Evolutionary conservation across 345 rosid genomes (phyloP), one percentile per base, ranked within the genome.

Genomic region (Dipteronia dyeriana): DNA sequence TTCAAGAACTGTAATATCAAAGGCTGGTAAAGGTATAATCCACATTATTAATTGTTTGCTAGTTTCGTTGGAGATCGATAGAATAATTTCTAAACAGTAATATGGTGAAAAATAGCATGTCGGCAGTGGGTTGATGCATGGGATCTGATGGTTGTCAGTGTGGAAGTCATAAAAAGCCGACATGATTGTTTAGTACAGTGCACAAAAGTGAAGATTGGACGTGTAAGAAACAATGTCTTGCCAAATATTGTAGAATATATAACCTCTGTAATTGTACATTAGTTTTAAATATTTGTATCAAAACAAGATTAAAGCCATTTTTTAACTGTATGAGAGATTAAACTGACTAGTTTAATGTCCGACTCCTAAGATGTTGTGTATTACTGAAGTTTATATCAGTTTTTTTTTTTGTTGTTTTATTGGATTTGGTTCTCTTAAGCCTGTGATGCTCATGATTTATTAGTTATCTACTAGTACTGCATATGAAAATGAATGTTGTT

Each of bases 1-100:
- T 81, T 97, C 99, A 11, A 88, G 99, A 71, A 89, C 99, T 39
- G 89, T 97, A 70, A 85, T 94, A 84, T 94, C 97, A 59, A 97
- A 90, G 80, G 89, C 93, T 80, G 98, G 98, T 65, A 88, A 90
- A 88, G 99, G 99, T 96, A 84, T 53, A 20, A 7, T 26, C 71
- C 57, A 19, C 25, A 9, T 62, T 38, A 53, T 19, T 8, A 17
- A 64, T 22, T 0, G 4, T 7, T 4, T 31, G 9, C 8, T 64
- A 14, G 47, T 76, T 70, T 19, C 25, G 20, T 12, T 0, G 34
- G 17, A 12, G 54, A 70, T n/a, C 54, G 53, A 31, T 34, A 20
- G 34, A 39, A 61, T 26, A 6, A 23, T 57, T 25, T 64, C 34
- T 66, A 38, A 74, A 47, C 22, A 6, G 14, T 68, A 63, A 3